Percentiles rank a stretch among this genome's conserved stretches.
Conservation (phyloP, 78 protist genomes). For the Tieghemostelium lacteum region DNA sequence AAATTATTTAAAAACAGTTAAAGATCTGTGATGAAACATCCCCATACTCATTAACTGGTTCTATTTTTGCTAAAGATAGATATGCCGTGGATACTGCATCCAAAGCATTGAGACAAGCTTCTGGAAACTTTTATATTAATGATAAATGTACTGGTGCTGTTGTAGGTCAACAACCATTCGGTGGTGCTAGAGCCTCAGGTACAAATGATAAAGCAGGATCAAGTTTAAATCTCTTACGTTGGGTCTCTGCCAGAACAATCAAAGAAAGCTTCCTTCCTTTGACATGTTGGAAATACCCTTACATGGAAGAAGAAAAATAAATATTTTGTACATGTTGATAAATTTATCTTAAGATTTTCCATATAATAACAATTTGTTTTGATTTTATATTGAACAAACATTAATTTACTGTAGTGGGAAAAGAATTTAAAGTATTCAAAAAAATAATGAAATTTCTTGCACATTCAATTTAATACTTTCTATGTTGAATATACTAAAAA, state of each 20-base stretch:
- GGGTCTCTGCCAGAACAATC: slow-evolving; percentile 89
- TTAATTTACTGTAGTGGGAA: too few relatives aligned
- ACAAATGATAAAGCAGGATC: slow-evolving; percentile 98
- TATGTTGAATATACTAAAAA: too few relatives aligned
- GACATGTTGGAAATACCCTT: slow-evolving; percentile 79
- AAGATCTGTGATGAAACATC: slow-evolving; percentile 82
- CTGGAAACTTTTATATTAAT: slow-evolving; percentile 97
- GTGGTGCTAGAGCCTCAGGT: slow-evolving; percentile 91
- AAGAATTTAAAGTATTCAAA: too few relatives aligned
- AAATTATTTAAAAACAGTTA: slow-evolving; percentile 5
- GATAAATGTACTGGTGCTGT: slow-evolving; percentile 97
- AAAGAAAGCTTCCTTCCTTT: slow-evolving; percentile 91
- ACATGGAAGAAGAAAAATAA: slow-evolving; percentile 79
- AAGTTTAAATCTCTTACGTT: slow-evolving; percentile 80
- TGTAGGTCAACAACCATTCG: slow-evolving; percentile 95
- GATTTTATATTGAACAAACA: too few relatives aligned
- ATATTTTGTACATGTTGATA: too few relatives aligned
- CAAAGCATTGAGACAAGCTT: slow-evolving; percentile 75
- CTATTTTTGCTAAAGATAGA: slow-evolving; percentile 86
- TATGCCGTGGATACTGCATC: slow-evolving; percentile 59
- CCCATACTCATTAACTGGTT: slow-evolving; percentile 93
- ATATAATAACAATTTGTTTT: too few relatives aligned
- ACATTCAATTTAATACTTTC: too few relatives aligned
- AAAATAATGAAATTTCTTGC: too few relatives aligned
- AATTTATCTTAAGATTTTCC: too few relatives aligned